phyloP scores from a whole-genome alignment of 1,284 basidiomycete genomes.

The Paramarasmius palmivorus region DNA sequence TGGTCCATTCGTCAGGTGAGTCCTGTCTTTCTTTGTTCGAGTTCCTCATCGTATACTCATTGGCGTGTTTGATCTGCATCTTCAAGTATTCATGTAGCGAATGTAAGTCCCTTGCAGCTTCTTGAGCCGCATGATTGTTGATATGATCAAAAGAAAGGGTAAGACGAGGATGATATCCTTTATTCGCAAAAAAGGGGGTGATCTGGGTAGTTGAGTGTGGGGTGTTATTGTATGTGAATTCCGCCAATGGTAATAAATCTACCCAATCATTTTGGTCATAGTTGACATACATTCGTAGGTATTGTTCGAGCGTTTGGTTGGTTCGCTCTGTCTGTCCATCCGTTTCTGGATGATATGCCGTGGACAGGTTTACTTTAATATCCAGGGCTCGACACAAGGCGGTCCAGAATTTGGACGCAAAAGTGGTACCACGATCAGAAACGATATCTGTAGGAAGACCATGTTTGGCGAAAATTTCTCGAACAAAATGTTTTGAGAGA shows the following conservation, averaged over 20 bases:
- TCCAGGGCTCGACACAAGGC: neutral
- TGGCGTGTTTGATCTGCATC: neutral
- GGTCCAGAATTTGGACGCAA: conserved; percentile 8
- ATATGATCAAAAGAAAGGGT: neutral
- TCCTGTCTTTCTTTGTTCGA: neutral
- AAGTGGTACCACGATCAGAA: neutral
- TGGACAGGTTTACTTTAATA: neutral
- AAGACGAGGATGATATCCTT: neutral
- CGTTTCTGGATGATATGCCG: conserved; percentile 5
- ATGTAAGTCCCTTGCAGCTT: neutral
- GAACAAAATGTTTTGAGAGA: neutral
- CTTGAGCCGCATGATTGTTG: neutral
- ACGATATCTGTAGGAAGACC: conserved; percentile 10
- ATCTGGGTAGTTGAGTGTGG: neutral
- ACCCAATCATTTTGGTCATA: conserved; percentile 1
- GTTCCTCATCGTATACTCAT: neutral
- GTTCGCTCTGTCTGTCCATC: conserved; percentile 7
- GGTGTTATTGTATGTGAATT: no score
- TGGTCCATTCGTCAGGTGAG: neutral
- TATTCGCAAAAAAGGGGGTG: conserved; percentile 1
- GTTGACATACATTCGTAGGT: conserved; percentile 6
- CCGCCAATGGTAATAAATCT: neutral
- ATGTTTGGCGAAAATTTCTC: conserved; percentile 1
- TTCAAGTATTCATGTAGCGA: conserved; percentile 1
- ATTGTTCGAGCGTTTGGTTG: no score